Conservation (phyloP, 805 yeast genomes). For the Kazachstania martiniae region DNA sequence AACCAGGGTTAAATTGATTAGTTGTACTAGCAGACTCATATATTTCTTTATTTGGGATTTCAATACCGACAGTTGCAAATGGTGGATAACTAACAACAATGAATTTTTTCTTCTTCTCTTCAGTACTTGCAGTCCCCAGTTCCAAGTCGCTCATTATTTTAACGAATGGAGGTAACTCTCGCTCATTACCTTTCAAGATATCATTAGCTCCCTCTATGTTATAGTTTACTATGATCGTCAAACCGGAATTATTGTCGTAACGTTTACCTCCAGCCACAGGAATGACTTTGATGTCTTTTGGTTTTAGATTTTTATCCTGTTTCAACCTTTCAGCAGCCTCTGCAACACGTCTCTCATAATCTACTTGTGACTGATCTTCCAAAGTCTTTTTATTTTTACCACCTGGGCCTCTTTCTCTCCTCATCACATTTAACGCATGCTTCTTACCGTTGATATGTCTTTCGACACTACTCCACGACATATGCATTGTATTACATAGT, state of each 20-base stretch:
- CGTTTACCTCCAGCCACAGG: no score
- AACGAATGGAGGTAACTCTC: slow-evolving; percentile 40
- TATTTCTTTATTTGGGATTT: slow-evolving; percentile 49
- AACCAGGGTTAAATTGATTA: slow-evolving; percentile 27
- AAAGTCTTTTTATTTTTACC: no score
- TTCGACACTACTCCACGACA: slow-evolving; percentile 67
- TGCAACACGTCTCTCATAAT: no score
- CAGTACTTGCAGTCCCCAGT: slow-evolving; percentile 41
- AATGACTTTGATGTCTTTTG: no score
- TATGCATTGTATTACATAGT: slow-evolving; percentile 74
- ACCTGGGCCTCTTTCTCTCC: slow-evolving; percentile 47
- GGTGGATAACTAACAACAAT: slow-evolving; percentile 83
- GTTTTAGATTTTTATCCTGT: no score
- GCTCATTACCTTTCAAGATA: slow-evolving; percentile 19
- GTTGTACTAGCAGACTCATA: slow-evolving; percentile 19
- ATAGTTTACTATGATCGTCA: slow-evolving; percentile 49
- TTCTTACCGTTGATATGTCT: slow-evolving; percentile 78
- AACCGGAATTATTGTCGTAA: no score
- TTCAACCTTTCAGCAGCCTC: slow-evolving; percentile 17
- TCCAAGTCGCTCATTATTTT: slow-evolving; percentile 75
- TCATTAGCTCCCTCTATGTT: slow-evolving; percentile 31
- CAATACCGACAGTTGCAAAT: slow-evolving; percentile 68
- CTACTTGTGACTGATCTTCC: no score
- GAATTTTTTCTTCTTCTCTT: slow-evolving; percentile 40
- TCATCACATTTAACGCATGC: slow-evolving; percentile 64